These are phyloP conservation scores for Cytospora schulzeri DNA, from an alignment of 2,329 filamentous ascomycete species.

Conservation along the genomic window DNA sequence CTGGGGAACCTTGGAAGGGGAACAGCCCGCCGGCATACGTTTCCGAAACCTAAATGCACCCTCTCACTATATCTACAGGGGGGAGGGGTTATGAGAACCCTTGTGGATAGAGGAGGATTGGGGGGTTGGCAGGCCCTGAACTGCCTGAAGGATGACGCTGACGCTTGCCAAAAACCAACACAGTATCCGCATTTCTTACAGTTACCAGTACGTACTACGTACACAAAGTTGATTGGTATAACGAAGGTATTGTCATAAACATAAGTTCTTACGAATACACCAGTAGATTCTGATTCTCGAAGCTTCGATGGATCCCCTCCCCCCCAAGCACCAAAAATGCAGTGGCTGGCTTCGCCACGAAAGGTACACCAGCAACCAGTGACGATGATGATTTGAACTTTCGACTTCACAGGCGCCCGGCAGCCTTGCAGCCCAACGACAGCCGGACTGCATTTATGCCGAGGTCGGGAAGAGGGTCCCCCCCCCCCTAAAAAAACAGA, in stretches of 20 bases:
- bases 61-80: not conserved
- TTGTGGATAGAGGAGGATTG: not conserved
- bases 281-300: conserved; percentile 42
- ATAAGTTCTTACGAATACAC: not conserved
- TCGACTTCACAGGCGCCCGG: not conserved
- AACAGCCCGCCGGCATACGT: conserved; percentile 8
- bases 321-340: conserved; percentile 29
- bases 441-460: not conserved
- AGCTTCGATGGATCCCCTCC: conserved; percentile 44
- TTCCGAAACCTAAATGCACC: conserved; percentile 1
- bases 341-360: conserved; percentile 15
- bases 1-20: conserved; percentile 10
- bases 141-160: too few relatives aligned
- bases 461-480: not conserved
- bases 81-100: not conserved
- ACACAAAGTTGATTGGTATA: conserved; percentile 20
- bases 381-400: not conserved
- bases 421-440: not conserved
- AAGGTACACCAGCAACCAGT: not conserved
- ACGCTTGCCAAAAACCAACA: not conserved
- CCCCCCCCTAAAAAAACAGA: too few relatives aligned
- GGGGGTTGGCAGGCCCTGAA: too few relatives aligned
- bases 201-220: not conserved
- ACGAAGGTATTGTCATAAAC: conserved; percentile 29
- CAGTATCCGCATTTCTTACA: conserved; percentile 8